Conservation (phyloP, 768 basidiomycete species). For the Nevesoporus exiguus region DNA sequence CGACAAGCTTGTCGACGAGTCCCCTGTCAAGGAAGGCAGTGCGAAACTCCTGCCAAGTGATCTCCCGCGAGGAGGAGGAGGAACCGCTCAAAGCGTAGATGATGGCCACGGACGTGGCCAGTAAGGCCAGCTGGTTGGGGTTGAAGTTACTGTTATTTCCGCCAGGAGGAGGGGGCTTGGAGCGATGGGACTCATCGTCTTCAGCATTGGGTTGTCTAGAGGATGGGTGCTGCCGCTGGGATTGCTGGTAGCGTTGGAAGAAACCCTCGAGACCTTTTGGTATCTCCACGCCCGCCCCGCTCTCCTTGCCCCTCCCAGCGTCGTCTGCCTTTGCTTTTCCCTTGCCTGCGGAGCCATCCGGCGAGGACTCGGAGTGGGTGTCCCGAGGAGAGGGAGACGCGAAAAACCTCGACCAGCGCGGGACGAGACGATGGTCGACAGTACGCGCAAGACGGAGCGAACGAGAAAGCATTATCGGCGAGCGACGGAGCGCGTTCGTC, state of each 20-base stretch:
- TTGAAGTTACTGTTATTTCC: constrained; percentile 50
- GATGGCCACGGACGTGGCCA: constrained; percentile 58
- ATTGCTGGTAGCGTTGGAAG: constrained; percentile 61
- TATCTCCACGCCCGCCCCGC: constrained; percentile 36
- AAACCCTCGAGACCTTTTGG: constrained; percentile 76
- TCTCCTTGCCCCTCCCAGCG: constrained; percentile 31
- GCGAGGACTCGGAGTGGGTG: constrained; percentile 26
- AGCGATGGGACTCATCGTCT: constrained; percentile 33
- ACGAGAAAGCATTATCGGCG: constrained; percentile 56
- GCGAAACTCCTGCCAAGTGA: constrained; percentile 99
- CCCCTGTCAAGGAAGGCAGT: constrained; percentile 96
- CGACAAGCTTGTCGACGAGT: constrained; percentile 88
- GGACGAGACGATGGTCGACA: constrained; percentile 39
- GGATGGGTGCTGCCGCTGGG: constrained; percentile 32
- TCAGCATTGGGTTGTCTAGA: constrained; percentile 28
- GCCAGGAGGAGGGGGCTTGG: constrained; percentile 49
- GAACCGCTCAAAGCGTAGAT: constrained; percentile 57
- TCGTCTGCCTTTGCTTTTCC: constrained; percentile 35
- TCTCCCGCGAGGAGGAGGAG: constrained; percentile 68
- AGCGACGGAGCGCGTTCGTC: neutral
- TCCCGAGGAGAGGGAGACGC: constrained; percentile 44
- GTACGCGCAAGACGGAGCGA: constrained; percentile 53
- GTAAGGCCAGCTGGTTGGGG: constrained; percentile 53
- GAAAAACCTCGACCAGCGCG: constrained; percentile 41
- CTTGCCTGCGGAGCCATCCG: constrained; percentile 23